A percentile compares a stretch with the other conserved stretches of the same genome.
Conservation (phyloP, 169 alveolate genomes). For the Plasmodium coatneyi region DNA sequence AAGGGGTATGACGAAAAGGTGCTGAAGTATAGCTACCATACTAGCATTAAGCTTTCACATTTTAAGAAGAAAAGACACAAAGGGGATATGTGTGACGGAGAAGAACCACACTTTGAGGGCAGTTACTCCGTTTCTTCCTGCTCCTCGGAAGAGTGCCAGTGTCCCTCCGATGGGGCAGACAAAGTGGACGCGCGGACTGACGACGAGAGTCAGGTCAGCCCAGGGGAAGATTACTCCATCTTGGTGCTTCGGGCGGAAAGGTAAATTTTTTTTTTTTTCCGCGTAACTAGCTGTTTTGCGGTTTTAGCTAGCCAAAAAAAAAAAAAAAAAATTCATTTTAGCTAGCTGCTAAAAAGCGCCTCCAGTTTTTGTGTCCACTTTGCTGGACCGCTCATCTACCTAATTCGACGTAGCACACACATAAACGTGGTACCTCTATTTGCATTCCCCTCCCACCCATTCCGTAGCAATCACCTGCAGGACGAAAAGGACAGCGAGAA, state of each 20-base stretch:
- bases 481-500: slow-evolving; percentile 33
- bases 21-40: background rate
- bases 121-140: slow-evolving; percentile 4
- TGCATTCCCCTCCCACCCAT: background rate
- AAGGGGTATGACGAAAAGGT: slow-evolving; percentile 16
- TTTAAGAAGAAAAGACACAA: slow-evolving; percentile 5
- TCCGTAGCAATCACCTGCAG: slow-evolving; percentile 3
- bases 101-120: background rate
- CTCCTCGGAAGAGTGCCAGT: background rate
- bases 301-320: too few relatives aligned
- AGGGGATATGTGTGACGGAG: background rate
- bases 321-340: too few relatives aligned
- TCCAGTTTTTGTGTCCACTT: background rate
- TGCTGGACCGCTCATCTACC: background rate
- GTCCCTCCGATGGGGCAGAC: slow-evolving; percentile 11
- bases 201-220: background rate
- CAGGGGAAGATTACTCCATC: slow-evolving; percentile 22
- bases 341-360: background rate
- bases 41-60: slow-evolving; percentile 1
- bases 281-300: too few relatives aligned
- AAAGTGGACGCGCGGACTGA: background rate
- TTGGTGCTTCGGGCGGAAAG: slow-evolving; percentile 11
- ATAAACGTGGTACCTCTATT: background rate
- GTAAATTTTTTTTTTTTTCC: slow-evolving; percentile 18
- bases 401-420: background rate